Base-by-base conservation (phyloP, 495 filamentous ascomycete species). In the Tuber calosporum region DNA sequence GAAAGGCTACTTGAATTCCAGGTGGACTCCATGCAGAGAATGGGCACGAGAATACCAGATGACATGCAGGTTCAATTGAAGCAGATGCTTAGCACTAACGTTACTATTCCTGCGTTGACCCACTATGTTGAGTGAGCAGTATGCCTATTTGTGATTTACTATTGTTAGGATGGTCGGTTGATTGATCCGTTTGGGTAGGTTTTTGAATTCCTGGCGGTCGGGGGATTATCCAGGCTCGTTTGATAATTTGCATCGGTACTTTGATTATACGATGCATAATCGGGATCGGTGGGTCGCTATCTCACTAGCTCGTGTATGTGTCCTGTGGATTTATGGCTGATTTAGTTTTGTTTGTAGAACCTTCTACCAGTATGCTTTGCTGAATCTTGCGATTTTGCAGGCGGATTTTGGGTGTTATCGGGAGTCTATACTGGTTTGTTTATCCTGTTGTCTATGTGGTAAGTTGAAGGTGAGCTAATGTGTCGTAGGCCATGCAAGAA, bases 331-430 rank as follows among this genome's bases (percentile, higher is more conserved):
- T 62, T 62, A 62, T 62, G 53, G 13, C 53, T 62, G 53, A 62
- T 41, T 53, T 40, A 26, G 34, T 38, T 26, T 70, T 69, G 13
- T 43, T 41, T 38, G 66, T 38, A 76, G 72, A 38, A 87, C 87
- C n/a, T 93, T 93, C 76, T 98, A 98, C 81, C 95, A 97, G 78
- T 98, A 97, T 81, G 96, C 96, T 19, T 85, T 97, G n/a, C 87
- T 99, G 75, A 97, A 97, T 80, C 86, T 96, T 37, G 94, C 93
- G 19, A 92, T 97, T 67, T 87, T 98, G 19, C 94, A 98, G 79
- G 93, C 94, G 4, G 96, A 98, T 82, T 98, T 97, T 83, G 94
- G 93, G 45, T 96, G 92, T 74, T 91, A 92, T 82, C 86, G 87
- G 58, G 95, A 98, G 84, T 93, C 94, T n/a, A 87, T 97, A 26